Base-by-base conservation (phyloP, 768 basidiomycete species). In the Vishniacozyma victoriae region DNA sequence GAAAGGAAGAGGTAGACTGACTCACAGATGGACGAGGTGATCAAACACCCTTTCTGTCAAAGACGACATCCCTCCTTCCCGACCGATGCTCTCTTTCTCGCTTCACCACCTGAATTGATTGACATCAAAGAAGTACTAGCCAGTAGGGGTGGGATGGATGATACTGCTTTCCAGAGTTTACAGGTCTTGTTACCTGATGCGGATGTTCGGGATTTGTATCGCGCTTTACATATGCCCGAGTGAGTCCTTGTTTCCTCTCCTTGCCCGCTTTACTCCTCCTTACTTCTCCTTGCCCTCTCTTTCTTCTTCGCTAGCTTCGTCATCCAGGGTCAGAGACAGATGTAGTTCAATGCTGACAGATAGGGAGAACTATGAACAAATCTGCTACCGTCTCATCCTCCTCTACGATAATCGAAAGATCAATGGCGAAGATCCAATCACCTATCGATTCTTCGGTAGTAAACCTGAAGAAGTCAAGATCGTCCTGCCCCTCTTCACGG, bases 21-120 rank as follows among this genome's bases (percentile, higher is more conserved):
- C 24, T 16, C n/a, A 7, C 57, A 95, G 92, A 89, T 97, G 71
- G 78, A 83, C 0, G 84, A 91, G 53, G 87, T 97, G 54, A 75
- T 88, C 35, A 65, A 73, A 15, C 92, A 97, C 70, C 89, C 92
- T 2, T 96, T 90, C 85, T 77, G 80, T 46, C 65, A 72, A 13
- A 79, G 80, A 2, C 76, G 77, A 0, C 76, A 77, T 37, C 52
- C 54, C 48, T 59, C 59, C 2, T 59, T 59, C 39, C 55, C 52
- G 2, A 55, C 55, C 20, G 46, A 53, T 25, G 50, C 51, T 1
- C 44, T 64, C 7, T 66, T 75, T 25, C 54, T 76, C 51, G 70
- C 72, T 24, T 75, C 76, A 24, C 80, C 83, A 22, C 85, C 85
- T 5, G 80, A 82, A 31, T 78, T 83, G 1, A 80, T 79, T 33